Evolutionary conservation across 352 stramenopile genomes (phyloP), one percentile per base, ranked within the genome.

Genomic region (Peronospora destructor): DNA sequence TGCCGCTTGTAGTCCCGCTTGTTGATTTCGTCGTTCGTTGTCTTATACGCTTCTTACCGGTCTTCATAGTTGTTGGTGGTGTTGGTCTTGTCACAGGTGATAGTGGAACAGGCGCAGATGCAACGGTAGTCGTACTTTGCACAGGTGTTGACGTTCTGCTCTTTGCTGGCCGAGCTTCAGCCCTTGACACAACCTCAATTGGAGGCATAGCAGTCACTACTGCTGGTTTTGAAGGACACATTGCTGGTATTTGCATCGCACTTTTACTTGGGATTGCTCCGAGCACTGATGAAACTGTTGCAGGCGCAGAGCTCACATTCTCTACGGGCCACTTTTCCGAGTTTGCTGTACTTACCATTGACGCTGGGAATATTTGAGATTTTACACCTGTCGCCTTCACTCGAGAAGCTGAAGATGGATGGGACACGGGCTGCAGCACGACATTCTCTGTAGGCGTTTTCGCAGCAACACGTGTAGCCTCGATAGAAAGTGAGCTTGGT

Each of bases 11-110:
- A 17, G 7, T 45, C 13, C 28, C 38, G 21, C 0, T 21, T 14
- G 4, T 23, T 11, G 29, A 17, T 32, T 25, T 45, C 0, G 19
- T 59, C 12, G 56, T 60, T 16, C 21, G 48, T 16, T 41, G 42
- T 13, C 68, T 47, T 10, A 46, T 39, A 21, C 68, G 62, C 21
- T 77, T 77, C 46, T 64, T 77, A 12, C 59, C 38, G 17, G 33
- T 53, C 17, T 44, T 59, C 9, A 41, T 63, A 0, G 46, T 16
- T 6, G 36, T n/a, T 38, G 14, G 34, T 38, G 14, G 30, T 28
- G 30, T 8, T 45, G 50, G 29, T 45, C 13, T 2, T 44, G 35
- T 9, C 12, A n/a, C 17, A 23, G 35, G 13, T 17, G 14, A 14
- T 41, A 28, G 1, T 48, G 56, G 36, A 33, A 43, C 17, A 38